Conservation (phyloP, 257 asterid species). For the Solanum bulbocastanum region DNA sequence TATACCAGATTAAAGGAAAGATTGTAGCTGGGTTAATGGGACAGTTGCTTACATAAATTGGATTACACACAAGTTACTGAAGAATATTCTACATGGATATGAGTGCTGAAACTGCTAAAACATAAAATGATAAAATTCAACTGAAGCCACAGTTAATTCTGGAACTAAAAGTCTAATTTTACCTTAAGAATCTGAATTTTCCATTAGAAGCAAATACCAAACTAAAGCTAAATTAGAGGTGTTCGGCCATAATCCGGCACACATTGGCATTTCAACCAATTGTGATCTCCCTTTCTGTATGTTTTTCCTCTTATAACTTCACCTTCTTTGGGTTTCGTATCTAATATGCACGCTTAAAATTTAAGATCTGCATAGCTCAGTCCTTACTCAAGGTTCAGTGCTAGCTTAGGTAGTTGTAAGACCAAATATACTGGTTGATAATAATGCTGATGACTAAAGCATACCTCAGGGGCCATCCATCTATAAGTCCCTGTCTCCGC, state of each 20-base stretch:
- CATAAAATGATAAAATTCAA: neutral
- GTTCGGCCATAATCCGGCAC: neutral
- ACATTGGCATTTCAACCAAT: neutral
- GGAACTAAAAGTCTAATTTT: neutral
- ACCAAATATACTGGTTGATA: neutral
- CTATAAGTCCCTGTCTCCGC: constrained; percentile 98
- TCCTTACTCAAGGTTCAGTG: neutral
- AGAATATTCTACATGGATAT: neutral
- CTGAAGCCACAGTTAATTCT: neutral
- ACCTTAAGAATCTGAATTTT: neutral
- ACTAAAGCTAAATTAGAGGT: neutral
- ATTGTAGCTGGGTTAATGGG: neutral
- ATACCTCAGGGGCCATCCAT: constrained; percentile 99
- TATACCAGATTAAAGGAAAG: neutral
- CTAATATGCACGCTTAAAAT: neutral
- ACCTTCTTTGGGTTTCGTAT: neutral
- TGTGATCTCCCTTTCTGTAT: neutral
- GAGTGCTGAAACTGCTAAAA: neutral
- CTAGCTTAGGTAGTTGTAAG: neutral
- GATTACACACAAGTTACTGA: neutral
- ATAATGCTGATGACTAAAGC: constrained; percentile 2
- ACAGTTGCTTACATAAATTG: neutral
- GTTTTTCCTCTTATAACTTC: neutral
- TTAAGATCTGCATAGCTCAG: neutral
- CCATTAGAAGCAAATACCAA: neutral